Evolutionary conservation across 2,329 filamentous ascomycete species (phyloP).

Genomic region (Apiospora koreana): DNA sequence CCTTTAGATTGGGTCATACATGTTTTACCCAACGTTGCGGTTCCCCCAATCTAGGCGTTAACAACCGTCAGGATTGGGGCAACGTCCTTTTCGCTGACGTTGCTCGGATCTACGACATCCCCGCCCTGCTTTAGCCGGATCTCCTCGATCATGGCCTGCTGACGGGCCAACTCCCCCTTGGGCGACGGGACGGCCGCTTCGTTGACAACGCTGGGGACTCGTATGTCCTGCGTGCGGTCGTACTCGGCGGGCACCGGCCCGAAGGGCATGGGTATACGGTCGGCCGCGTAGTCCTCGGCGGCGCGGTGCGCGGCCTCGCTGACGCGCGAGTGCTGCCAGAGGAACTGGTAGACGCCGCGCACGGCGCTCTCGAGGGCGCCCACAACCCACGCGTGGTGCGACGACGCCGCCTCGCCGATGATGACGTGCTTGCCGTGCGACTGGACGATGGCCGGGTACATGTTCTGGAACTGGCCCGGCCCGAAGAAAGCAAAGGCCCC

Average conservation of each 20-base stretch:
- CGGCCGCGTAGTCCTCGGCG: neutral
- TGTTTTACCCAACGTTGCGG: neutral
- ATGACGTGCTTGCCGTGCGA: conserved; percentile 28
- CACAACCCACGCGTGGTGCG: conserved; percentile 36
- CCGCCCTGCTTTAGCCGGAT: neutral
- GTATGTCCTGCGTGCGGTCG: neutral
- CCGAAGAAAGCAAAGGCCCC: conserved; percentile 37
- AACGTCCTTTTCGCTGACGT: neutral
- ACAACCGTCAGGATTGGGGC: neutral
- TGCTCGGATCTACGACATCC: neutral
- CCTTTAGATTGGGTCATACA: neutral
- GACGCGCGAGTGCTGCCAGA: neutral
- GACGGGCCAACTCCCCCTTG: neutral
- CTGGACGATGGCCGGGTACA: conserved; percentile 28
- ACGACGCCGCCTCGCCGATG: conserved; percentile 31
- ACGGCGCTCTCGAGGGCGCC: conserved; percentile 32
- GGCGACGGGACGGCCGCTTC: neutral
- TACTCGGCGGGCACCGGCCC: neutral
- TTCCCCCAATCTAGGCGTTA: neutral
- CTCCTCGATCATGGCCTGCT: neutral
- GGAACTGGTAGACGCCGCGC: conserved; percentile 7
- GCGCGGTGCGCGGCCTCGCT: neutral
- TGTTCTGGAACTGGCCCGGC: conserved; percentile 32
- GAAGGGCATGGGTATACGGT: neutral
- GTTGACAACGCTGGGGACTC: neutral